These are phyloP conservation scores for Tolypocladium inflatum DNA, from an alignment of 2,329 filamentous ascomycete genomes.

Conservation along the genomic window DNA sequence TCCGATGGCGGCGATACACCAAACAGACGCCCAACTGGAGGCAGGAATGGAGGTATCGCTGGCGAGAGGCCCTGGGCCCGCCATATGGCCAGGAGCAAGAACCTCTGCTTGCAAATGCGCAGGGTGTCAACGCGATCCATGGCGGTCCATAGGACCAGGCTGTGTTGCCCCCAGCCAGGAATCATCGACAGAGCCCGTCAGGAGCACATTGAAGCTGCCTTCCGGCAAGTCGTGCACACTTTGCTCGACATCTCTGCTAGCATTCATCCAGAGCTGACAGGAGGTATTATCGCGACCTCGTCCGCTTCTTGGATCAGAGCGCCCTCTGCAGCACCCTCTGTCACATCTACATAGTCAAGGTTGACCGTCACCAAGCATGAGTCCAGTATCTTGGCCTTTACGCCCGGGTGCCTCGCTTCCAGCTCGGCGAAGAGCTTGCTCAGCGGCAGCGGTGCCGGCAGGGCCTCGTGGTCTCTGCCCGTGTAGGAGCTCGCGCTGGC, in stretches of 20 bases:
- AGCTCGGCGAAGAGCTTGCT: conserved; percentile 55
- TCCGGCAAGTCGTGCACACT: background rate
- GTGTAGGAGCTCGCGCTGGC: conserved; percentile 66
- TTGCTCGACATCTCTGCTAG: background rate
- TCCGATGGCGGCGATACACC: conserved; percentile 11
- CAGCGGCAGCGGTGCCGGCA: conserved; percentile 58
- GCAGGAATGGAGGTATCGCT: conserved; percentile 4
- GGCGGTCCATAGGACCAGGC: background rate
- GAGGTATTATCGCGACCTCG: conserved; percentile 80
- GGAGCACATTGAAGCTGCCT: background rate
- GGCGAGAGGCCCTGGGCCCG: conserved; percentile 5
- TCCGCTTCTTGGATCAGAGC: conserved; percentile 59
- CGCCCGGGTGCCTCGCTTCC: conserved; percentile 61
- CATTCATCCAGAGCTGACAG: conserved; percentile 70
- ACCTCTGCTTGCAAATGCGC: conserved; percentile 14
- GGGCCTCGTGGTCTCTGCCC: conserved; percentile 51
- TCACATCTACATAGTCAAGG: conserved; percentile 67
- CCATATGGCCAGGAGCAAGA: conserved; percentile 17
- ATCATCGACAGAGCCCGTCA: background rate
- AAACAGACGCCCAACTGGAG: conserved; percentile 12
- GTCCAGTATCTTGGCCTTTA: conserved; percentile 56
- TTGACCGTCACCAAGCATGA: conserved; percentile 75
- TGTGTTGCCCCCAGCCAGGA: background rate
- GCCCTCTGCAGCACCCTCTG: conserved; percentile 29
- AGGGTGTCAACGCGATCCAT: background rate